phyloP scores from a whole-genome alignment of 345 rosid species.

The Hibiscus tridactylites region DNA sequence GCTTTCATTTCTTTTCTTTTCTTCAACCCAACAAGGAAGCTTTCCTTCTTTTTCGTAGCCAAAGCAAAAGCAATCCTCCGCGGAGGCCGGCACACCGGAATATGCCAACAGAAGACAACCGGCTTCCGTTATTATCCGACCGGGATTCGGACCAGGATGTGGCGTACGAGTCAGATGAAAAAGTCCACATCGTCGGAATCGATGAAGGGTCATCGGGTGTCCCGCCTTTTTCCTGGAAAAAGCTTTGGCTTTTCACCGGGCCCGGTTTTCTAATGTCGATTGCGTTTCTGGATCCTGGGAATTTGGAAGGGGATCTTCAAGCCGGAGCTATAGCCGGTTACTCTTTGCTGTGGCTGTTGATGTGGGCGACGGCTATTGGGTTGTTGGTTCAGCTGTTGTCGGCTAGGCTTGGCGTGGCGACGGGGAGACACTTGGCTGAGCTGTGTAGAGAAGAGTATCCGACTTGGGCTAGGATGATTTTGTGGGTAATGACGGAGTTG shows the following conservation, averaged over 20 bases:
- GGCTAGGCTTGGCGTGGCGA: constrained; percentile 87
- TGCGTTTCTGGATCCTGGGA: constrained; percentile 92
- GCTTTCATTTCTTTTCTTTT: background rate
- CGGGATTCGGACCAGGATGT: constrained; percentile 23
- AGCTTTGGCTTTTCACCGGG: constrained; percentile 88
- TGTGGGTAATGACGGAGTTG: constrained; percentile 91
- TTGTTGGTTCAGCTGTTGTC: constrained; percentile 77
- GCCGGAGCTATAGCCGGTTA: constrained; percentile 94
- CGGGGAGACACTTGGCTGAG: constrained; percentile 91
- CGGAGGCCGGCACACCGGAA: background rate
- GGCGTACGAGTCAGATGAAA: constrained; percentile 70
- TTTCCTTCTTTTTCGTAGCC: background rate
- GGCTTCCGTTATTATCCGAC: constrained; percentile 27
- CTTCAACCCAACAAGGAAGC: background rate
- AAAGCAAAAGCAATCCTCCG: background rate
- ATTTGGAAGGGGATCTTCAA: constrained; percentile 92
- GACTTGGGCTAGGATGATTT: constrained; percentile 57
- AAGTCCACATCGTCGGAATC: constrained; percentile 51
- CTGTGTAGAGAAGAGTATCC: constrained; percentile 89
- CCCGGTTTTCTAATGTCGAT: constrained; percentile 95
- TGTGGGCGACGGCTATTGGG: constrained; percentile 98
- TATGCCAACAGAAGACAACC: constrained; percentile 20
- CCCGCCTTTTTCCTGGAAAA: constrained; percentile 87
- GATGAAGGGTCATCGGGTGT: constrained; percentile 19
- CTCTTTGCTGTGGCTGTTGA: constrained; percentile 74